Conservation (phyloP, 805 yeast species). For the Lipomyces orientalis region DNA sequence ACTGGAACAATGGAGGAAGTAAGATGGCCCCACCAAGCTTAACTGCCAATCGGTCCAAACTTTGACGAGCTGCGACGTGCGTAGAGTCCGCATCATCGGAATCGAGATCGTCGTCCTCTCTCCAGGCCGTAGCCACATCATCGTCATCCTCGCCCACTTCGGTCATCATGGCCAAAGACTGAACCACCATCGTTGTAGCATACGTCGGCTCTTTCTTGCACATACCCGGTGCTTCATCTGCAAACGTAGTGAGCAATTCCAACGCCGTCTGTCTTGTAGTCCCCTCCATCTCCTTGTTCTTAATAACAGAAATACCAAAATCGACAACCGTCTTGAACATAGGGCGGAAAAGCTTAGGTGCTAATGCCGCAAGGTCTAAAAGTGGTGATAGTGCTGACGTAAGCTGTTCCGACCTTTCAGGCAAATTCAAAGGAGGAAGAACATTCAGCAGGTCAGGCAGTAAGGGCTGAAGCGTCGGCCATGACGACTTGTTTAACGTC, state of each 20-base stretch:
- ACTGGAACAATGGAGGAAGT: constrained; percentile 85
- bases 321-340: constrained; percentile 89
- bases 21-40: constrained; percentile 81
- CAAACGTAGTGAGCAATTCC: constrained; percentile 86
- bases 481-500: constrained; percentile 73
- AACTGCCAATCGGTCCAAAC: constrained; percentile 89
- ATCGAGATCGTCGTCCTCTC: constrained; percentile 75
- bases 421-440: constrained; percentile 79
- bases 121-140: constrained; percentile 73
- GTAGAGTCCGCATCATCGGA: constrained; percentile 84
- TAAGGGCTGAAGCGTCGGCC: constrained; percentile 78
- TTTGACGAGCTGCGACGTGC: constrained; percentile 89
- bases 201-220: constrained; percentile 80
- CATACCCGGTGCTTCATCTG: constrained; percentile 95
- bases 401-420: constrained; percentile 79
- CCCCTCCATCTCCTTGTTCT: constrained; percentile 79
- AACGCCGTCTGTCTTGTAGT: constrained; percentile 82
- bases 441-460: constrained; percentile 86
- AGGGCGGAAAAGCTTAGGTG: constrained; percentile 91
- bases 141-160: constrained; percentile 89
- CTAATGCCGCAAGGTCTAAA: constrained; percentile 88
- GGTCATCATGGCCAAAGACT: constrained; percentile 82
- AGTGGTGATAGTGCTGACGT: constrained; percentile 87
- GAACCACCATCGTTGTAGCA: constrained; percentile 70
- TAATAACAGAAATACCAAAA: constrained; percentile 82